Percentiles rank a stretch among this genome's conserved stretches.
Evolutionary conservation across 1,139 yeast species (phyloP).

Genomic region (Yamadazyma mexicana): DNA sequence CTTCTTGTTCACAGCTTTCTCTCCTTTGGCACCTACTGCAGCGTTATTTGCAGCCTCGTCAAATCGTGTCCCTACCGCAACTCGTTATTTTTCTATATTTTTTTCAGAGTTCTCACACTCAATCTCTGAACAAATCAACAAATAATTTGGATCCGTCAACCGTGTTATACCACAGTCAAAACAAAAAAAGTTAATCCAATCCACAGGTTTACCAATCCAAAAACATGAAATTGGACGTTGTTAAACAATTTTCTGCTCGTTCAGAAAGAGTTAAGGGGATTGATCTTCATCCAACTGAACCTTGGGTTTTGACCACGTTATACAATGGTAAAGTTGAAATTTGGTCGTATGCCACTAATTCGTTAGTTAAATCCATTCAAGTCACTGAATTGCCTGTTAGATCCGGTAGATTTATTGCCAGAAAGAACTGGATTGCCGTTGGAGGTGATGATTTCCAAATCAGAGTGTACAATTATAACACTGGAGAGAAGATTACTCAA

Average conservation of each 20-base stretch:
- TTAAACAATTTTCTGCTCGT: slow-evolving; percentile 80
- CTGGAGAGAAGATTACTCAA: slow-evolving; percentile 90
- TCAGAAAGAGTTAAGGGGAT: slow-evolving; percentile 97
- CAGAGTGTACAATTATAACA: slow-evolving; percentile 90
- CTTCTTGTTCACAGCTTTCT: too few relatives aligned
- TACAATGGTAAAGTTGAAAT: slow-evolving; percentile 87
- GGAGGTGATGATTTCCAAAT: slow-evolving; percentile 95
- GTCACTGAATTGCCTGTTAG: slow-evolving; percentile 95
- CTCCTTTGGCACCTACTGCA: too few relatives aligned
- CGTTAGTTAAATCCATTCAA: slow-evolving; percentile 55
- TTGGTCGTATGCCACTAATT: slow-evolving; percentile 86
- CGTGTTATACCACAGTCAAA: slow-evolving; percentile 5
- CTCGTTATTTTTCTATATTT: not conserved
- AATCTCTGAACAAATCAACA: slow-evolving; percentile 8
- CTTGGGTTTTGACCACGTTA: slow-evolving; percentile 88
- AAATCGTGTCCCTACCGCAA: slow-evolving; percentile 1
- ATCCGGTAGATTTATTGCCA: slow-evolving; percentile 90
- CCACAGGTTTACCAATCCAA: slow-evolving; percentile 3
- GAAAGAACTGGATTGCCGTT: slow-evolving; percentile 96
- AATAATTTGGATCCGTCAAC: slow-evolving; percentile 4
- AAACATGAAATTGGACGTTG: slow-evolving; percentile 51
- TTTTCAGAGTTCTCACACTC: not conserved
- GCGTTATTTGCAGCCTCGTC: slow-evolving; percentile 1
- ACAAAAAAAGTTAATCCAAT: not conserved
- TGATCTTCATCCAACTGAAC: slow-evolving; percentile 97